phyloP scores from a whole-genome alignment of 495 filamentous ascomycete species.

The Penicillium flavigenum region DNA sequence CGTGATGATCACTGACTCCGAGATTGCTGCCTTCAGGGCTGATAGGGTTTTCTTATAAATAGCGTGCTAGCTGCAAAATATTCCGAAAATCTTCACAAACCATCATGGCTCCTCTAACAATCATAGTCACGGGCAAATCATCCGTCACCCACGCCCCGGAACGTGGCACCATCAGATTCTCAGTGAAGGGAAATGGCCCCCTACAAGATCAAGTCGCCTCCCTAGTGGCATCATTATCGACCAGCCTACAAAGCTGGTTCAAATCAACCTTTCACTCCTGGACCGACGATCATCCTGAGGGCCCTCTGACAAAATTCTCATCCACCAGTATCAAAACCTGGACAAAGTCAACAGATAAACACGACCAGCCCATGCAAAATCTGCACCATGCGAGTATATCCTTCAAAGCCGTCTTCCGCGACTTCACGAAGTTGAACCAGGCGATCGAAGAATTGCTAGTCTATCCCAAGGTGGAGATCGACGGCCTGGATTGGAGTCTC shows the following conservation, averaged over 20 bases:
- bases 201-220: slow-evolving; percentile 16
- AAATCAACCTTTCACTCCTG: slow-evolving; percentile 3
- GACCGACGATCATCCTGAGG: slow-evolving; percentile 6
- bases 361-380: slow-evolving; percentile 13
- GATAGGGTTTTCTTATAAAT: neutral
- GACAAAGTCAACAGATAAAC: slow-evolving; percentile 6
- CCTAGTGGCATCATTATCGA: slow-evolving; percentile 10
- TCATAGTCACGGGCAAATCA: slow-evolving; percentile 23
- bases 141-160: slow-evolving; percentile 19
- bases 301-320: slow-evolving; percentile 20
- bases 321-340: slow-evolving; percentile 18
- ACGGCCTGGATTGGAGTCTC: slow-evolving; percentile 24
- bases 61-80: neutral
- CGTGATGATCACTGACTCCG: too few species aligned
- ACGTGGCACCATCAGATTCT: slow-evolving; percentile 17
- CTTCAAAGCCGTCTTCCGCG: slow-evolving; percentile 17
- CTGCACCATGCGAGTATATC: slow-evolving; percentile 15
- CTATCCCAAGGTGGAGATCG: slow-evolving; percentile 22
- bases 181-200: slow-evolving; percentile 17
- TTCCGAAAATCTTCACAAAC: neutral
- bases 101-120: slow-evolving; percentile 23
- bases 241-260: slow-evolving; percentile 18
- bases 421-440: slow-evolving; percentile 20
- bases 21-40: too few species aligned
- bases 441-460: slow-evolving; percentile 12